Base-by-base conservation (phyloP, 75 land plant genomes). In the Picea sitchensis region DNA sequence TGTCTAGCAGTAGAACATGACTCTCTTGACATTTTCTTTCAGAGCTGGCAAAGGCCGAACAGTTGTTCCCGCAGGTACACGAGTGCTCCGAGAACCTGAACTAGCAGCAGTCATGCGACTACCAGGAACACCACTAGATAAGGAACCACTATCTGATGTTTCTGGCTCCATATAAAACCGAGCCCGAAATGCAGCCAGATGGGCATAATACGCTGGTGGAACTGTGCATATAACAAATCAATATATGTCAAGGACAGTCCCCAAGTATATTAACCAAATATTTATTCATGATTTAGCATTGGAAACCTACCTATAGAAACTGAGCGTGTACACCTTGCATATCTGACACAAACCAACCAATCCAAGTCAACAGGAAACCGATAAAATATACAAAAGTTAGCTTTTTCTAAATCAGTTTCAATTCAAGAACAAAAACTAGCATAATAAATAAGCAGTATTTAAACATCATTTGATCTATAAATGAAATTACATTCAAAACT, bases 191-290 rank as follows among this genome's bases (percentile, higher is more conserved):
- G 99, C 99, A 73, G 99, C 99, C 44, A 98, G 85, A 83, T 98
- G 98, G 2, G 99, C 99, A 85, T 98, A 98, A 82, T 95, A 98
- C 0, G 98, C 98, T 31, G 99, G 99, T 15, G 98, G 96, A 56
- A 96, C 96, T 94, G 90, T 81, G 76, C 15, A 41, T 14, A 68
- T 54, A 69, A 62, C 18, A 21, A 82, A 73, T 13, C 6, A 79
- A 65, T 38, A 15, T 5, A 30, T 14, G 18, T 63, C 36, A 77
- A 38, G 17, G 14, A 17, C 14, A 11, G 5, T 32, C n/a, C 18
- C 20, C 26, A 18, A 36, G 4, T 67, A 60, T n/a, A 36, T 32
- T 14, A 76, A 59, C 38, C 18, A 58, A 30, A 3, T 13, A 58
- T 26, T 8, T 47, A 7, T 64, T 75, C 14, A 47, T 34, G 64